phyloP scores from a whole-genome alignment of 2,329 filamentous ascomycete genomes.

The Rhynchosporium graminicola region DNA sequence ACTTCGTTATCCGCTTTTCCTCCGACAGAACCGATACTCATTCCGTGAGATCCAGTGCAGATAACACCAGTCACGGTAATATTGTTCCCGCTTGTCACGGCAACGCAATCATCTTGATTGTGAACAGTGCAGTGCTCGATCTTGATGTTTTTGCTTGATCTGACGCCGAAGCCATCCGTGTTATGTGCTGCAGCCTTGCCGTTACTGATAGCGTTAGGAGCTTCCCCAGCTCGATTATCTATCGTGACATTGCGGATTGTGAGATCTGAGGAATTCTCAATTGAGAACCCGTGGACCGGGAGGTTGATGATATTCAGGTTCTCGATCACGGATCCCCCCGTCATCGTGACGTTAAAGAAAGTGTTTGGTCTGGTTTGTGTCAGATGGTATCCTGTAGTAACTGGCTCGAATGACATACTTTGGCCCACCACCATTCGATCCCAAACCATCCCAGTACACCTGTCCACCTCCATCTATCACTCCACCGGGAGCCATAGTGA shows the following conservation, averaged over 20 bases:
- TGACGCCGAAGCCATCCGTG: slow-evolving; percentile 56
- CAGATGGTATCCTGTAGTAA: slow-evolving; percentile 8
- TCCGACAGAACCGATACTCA: slow-evolving; percentile 41
- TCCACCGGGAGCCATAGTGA: slow-evolving; percentile 53
- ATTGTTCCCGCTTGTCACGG: slow-evolving; percentile 39
- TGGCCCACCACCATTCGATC: slow-evolving; percentile 53
- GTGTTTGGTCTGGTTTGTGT: slow-evolving; percentile 56
- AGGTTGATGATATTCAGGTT: slow-evolving; percentile 54
- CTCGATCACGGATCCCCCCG: slow-evolving; percentile 51
- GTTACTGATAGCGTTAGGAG: slow-evolving; percentile 38
- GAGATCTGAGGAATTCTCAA: slow-evolving; percentile 46
- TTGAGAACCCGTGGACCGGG: slow-evolving; percentile 53
- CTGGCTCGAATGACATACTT: slow-evolving; percentile 29
- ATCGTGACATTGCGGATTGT: slow-evolving; percentile 53
- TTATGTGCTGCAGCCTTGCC: slow-evolving; percentile 45
- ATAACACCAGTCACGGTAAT: slow-evolving; percentile 37
- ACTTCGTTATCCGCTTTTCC: slow-evolving; percentile 42
- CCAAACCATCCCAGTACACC: slow-evolving; percentile 63
- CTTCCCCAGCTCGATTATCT: slow-evolving; percentile 57
- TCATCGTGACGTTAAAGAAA: slow-evolving; percentile 54
- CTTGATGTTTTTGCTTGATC: slow-evolving; percentile 46
- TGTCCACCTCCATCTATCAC: slow-evolving; percentile 58
- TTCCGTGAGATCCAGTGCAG: slow-evolving; percentile 39
- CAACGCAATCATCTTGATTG: slow-evolving; percentile 41
- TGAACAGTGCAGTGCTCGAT: slow-evolving; percentile 37